Evolutionary conservation across 2,329 filamentous ascomycete genomes (phyloP).

Genomic region (Sphaerulina musiva): DNA sequence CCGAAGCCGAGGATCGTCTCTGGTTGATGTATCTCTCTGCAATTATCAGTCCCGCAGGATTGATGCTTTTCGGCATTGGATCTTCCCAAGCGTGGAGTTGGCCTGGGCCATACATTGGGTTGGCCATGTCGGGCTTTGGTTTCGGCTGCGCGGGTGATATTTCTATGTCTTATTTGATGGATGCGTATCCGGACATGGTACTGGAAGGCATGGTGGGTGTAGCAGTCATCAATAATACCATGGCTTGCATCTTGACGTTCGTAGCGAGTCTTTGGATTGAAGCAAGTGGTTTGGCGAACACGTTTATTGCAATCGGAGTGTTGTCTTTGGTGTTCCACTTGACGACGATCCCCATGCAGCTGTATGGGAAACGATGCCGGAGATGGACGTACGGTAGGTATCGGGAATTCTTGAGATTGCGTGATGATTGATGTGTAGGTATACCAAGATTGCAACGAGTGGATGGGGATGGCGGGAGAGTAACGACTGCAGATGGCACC

Average conservation of each 20-base stretch:
- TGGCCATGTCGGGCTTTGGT: slow-evolving; percentile 54
- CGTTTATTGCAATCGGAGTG: slow-evolving; percentile 50
- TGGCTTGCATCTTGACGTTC: slow-evolving; percentile 52
- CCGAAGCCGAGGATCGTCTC: slow-evolving; percentile 51
- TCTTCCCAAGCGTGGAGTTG: slow-evolving; percentile 48
- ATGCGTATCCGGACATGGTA: slow-evolving; percentile 52
- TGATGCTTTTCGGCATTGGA: slow-evolving; percentile 50
- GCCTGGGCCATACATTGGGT: slow-evolving; percentile 49
- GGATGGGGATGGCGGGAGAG: too few relatives aligned
- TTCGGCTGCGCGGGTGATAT: slow-evolving; percentile 55
- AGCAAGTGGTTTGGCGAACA: slow-evolving; percentile 41
- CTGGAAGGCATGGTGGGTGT: slow-evolving; percentile 55
- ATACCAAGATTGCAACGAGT: too few relatives aligned
- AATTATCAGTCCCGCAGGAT: slow-evolving; percentile 46
- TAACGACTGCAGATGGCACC: too few relatives aligned
- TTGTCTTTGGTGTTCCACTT: slow-evolving; percentile 48
- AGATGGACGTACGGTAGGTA: slow-evolving; percentile 40
- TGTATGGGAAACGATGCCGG: slow-evolving; percentile 47
- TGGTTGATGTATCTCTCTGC: slow-evolving; percentile 48
- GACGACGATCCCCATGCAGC: slow-evolving; percentile 49
- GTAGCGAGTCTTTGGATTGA: slow-evolving; percentile 42
- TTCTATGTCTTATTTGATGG: slow-evolving; percentile 47
- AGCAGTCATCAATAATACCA: slow-evolving; percentile 51
- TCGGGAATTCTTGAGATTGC: slow-evolving; percentile 22
- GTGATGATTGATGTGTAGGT: too few relatives aligned